These are phyloP conservation scores for Allomyces arbusculus DNA, from an alignment of 192 early-diverging fungal genomes.

Conservation along the genomic window DNA sequence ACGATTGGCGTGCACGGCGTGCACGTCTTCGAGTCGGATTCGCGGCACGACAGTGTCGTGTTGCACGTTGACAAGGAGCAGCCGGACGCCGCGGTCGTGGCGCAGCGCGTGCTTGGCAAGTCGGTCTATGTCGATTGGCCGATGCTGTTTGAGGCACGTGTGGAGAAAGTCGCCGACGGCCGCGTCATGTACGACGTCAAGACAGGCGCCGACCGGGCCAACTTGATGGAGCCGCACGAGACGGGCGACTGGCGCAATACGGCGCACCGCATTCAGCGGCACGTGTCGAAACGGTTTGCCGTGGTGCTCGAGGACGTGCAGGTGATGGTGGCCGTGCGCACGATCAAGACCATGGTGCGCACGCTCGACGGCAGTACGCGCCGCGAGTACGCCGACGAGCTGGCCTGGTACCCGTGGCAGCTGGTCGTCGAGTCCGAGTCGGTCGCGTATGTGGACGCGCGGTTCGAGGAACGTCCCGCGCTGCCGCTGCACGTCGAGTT, in stretches of 20 bases:
- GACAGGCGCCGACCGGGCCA: neutral
- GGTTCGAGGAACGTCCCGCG: slow-evolving; percentile 50
- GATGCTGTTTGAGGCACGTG: slow-evolving; percentile 1
- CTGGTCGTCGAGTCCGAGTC: slow-evolving; percentile 37
- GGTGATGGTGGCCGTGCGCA: slow-evolving; percentile 27
- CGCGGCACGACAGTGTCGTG: slow-evolving; percentile 1
- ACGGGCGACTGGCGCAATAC: neutral
- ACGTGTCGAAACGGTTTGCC: slow-evolving; percentile 44
- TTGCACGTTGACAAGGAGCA: neutral
- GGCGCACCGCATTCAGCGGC: neutral
- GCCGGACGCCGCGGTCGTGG: neutral
- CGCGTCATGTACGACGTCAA: neutral
- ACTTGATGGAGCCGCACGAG: neutral
- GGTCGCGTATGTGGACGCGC: slow-evolving; percentile 41
- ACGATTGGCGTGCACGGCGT: slow-evolving; percentile 3
- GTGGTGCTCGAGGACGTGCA: slow-evolving; percentile 47
- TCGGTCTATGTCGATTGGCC: slow-evolving; percentile 3
- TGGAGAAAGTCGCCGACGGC: neutral
- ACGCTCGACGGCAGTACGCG: slow-evolving; percentile 46
- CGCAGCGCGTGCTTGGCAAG: neutral
- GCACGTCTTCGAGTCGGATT: slow-evolving; percentile 1
- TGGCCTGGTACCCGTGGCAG: slow-evolving; percentile 22
- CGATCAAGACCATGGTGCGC: slow-evolving; percentile 42
- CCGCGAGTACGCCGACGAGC: slow-evolving; percentile 42
- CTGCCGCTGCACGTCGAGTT: slow-evolving; percentile 46